Conservation (phyloP, 805 yeast species). For the Yamadazyma kitorensis region DNA sequence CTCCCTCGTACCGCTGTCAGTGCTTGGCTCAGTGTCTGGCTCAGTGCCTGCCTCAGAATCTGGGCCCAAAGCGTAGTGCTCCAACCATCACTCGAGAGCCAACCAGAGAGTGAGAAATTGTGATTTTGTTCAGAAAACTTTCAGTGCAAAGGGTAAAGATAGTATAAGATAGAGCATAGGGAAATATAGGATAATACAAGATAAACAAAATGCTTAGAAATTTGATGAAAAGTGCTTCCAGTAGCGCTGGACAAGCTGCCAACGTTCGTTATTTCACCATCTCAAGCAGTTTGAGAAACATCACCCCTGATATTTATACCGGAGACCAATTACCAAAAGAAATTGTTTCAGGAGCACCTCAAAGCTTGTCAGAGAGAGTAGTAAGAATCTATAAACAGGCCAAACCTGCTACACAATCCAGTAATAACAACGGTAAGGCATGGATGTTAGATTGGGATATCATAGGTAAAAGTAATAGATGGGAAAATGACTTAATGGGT, state of each 20-base stretch:
- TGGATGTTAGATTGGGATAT: conserved; percentile 90
- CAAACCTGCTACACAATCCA: conserved; percentile 81
- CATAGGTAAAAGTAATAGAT: conserved; percentile 69
- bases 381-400: conserved; percentile 77
- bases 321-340: conserved; percentile 40
- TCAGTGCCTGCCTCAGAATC: too few species aligned
- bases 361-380: conserved; percentile 55
- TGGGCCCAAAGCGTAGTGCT: too few species aligned
- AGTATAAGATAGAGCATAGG: too few species aligned
- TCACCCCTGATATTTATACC: conserved; percentile 22
- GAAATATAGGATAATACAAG: neutral
- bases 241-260: neutral
- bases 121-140: too few species aligned
- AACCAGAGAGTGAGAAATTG: conserved; percentile 15
- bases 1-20: too few species aligned
- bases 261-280: conserved; percentile 5
- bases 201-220: conserved; percentile 3
- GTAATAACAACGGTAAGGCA: conserved; percentile 47
- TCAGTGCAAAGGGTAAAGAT: too few species aligned
- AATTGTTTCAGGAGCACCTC: conserved; percentile 78
- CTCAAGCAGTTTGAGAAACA: neutral
- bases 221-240: neutral
- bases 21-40: too few species aligned
- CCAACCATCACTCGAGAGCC: too few species aligned
- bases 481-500: conserved; percentile 90